Evolutionary conservation across 495 filamentous ascomycete genomes (phyloP), one percentile per base, ranked within the genome.

Genomic region (Pseudomonodictys pantanalensis): DNA sequence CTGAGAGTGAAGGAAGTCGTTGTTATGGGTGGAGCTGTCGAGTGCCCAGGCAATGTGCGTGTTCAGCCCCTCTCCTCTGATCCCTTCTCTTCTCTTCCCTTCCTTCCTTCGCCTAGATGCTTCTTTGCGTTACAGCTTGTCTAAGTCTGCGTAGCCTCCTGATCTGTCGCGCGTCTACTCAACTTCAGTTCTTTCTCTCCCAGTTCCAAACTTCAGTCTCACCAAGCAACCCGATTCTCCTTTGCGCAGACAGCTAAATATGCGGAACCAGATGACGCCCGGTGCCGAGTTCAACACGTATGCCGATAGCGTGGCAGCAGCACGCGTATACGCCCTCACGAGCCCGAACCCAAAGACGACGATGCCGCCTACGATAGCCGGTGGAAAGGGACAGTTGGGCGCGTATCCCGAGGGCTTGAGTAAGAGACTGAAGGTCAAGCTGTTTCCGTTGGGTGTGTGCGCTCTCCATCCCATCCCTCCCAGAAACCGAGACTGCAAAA

Each of bases 1-100:
- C 80, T 97, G 2, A 83, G 84, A 20, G 90, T 83, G 24, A 95
- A 95, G 69, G 88, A 95, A 69, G 83, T 99, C 2, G 84, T 96
- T 18, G 86, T 96, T n/a, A 99, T 99, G 93, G 93, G 92, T 30
- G 95, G 93, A 55, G 83, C 88, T n/a, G 81, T 97, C 42, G 77
- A 86, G 38, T 68, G 82, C 17, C 79, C 83, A 25, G 93, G 93
- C 49, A 99, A 99, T 74, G 83, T 85, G 69, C 67, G 75, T 71
- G 17, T 41, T 4, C 18, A 11, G 44, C 15, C 47, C 28, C 47
- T 22, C 22, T 12, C 55, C 18, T 5, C 20, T 20, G 10, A 1
- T 18, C 38, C 30, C 28, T n/a, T 22, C 52, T 20, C 42, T 28
- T 45, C 25, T 20, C 33, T 24, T 30, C 24, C 8, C 29, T 15